Percentiles rank a stretch among this genome's conserved stretches.
Evolutionary conservation across 2,329 filamentous ascomycete genomes (phyloP).

Genomic region (Lasiodiplodia hormozganensis): DNA sequence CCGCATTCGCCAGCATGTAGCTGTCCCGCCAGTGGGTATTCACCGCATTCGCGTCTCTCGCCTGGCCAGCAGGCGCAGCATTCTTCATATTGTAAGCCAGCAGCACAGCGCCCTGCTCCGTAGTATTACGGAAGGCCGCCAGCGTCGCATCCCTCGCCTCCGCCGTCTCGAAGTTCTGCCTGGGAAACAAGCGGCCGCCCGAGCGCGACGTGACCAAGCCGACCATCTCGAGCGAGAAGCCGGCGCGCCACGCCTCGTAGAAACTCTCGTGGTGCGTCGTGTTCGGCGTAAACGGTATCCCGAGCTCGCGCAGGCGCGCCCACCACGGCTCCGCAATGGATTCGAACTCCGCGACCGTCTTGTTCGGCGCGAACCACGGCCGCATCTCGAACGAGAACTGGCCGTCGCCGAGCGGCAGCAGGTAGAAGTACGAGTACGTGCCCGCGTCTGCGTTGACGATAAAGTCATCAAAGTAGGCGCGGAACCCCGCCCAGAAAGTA

Average conservation of each 20-base stretch:
- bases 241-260: conserved; percentile 25
- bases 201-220: conserved; percentile 44
- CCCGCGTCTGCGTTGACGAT: neutral
- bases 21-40: conserved; percentile 36
- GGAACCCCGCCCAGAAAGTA: neutral
- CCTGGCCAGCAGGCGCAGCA: neutral
- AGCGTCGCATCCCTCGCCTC: conserved; percentile 48
- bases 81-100: conserved; percentile 20
- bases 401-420: neutral
- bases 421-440: conserved; percentile 1
- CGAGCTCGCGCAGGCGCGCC: conserved; percentile 44
- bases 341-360: conserved; percentile 42
- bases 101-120: neutral
- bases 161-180: conserved; percentile 47
- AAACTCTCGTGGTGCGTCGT: conserved; percentile 40
- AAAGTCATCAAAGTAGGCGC: neutral
- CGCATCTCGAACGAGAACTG: neutral
- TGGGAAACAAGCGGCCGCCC: conserved; percentile 56
- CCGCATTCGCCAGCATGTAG: conserved; percentile 16
- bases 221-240: conserved; percentile 41
- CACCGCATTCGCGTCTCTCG: conserved; percentile 33
- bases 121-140: conserved; percentile 32
- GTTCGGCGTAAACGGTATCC: conserved; percentile 42
- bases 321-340: conserved; percentile 40
- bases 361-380: conserved; percentile 31